Base-by-base conservation (phyloP, 139 green algal genomes). In the Coccomyxa sp. region DNA sequence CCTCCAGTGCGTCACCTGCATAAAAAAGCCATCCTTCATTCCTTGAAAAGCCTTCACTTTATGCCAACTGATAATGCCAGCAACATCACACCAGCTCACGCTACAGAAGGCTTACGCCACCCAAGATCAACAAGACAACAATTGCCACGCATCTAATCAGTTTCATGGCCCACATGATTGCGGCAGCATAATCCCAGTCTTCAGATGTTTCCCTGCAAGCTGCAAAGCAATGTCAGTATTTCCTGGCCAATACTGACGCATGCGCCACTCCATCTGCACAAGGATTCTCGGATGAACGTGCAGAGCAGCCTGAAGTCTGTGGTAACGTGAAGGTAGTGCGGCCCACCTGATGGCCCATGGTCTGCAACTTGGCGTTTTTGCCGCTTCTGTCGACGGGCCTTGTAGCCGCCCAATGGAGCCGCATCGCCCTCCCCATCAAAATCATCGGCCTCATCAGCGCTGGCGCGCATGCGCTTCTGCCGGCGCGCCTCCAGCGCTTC, bases 401-500 rank as follows among this genome's bases (percentile, higher is more conserved):
- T 87, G 68, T 87, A 92, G 66, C 89, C 90, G 30, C 88, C 89
- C 0, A 68, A 76, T 59, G 68, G 66, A 0, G 30, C 66, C 25
- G 45, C 63, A 10, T 85, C 76, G 75, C 67, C 84, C 21, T 58
- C 81, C 13, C 51, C 85, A 58, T 83, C 83, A 17, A 83, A 84
- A 57, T 83, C 85, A 12, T 81, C 82, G 1, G 57, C 85, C 11
- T 82, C 80, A 12, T 82, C 83, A 32, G 77, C 79, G 21, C 59
- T 38, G 58, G 66, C 78, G 27, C 13, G 88, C 92, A 95, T 92
- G 82, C 93, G 90, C 79, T 91, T 91, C n/a, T 92, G 74, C 14
- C 94, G 87, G 60, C 91, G 80, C 75, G 86, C 84, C 84, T 98
- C 95, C 80, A 97, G 84, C 68, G 87, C 82, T 85, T 95, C 88